Evolutionary conservation across 306 rosid species (phyloP).

Genomic region (Rubus parviflorus): DNA sequence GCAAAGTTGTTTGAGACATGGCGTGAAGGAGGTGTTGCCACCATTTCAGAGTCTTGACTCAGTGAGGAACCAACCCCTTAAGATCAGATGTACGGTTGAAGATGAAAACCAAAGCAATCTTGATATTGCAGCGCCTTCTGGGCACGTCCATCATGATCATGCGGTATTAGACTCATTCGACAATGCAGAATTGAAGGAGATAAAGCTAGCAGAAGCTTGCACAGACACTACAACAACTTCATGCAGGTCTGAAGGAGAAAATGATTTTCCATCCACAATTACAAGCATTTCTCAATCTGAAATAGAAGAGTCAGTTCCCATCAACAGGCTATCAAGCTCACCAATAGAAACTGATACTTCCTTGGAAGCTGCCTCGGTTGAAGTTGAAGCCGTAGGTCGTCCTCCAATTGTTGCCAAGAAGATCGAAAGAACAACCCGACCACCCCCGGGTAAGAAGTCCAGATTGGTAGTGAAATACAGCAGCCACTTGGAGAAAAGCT

Average conservation of each 20-base stretch:
- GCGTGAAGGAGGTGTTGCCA: constrained; percentile 54
- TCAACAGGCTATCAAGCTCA: constrained; percentile 34
- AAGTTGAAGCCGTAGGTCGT: constrained; percentile 25
- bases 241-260: constrained; percentile 46
- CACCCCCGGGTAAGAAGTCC: constrained; percentile 45
- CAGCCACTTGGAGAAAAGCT: constrained; percentile 35
- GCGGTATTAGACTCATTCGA: constrained; percentile 20
- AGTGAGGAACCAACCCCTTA: constrained; percentile 31
- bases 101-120: constrained; percentile 21
- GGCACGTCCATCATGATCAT: constrained; percentile 28
- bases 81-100: constrained; percentile 29
- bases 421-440: constrained; percentile 29
- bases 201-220: constrained; percentile 35
- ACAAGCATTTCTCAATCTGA: constrained; percentile 43
- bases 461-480: constrained; percentile 40
- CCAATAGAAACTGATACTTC: constrained; percentile 30
- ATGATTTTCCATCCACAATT: constrained; percentile 46
- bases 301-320: constrained; percentile 43
- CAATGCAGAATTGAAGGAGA: constrained; percentile 27
- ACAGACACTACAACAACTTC: constrained; percentile 29
- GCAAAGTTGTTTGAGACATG: constrained; percentile 58
- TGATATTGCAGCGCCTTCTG: constrained; percentile 30
- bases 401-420: constrained; percentile 27
- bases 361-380: constrained; percentile 35
- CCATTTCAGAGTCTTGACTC: constrained; percentile 47